Base-by-base conservation (phyloP, 108 stramenopile species). In the Epipyxis sp. region DNA sequence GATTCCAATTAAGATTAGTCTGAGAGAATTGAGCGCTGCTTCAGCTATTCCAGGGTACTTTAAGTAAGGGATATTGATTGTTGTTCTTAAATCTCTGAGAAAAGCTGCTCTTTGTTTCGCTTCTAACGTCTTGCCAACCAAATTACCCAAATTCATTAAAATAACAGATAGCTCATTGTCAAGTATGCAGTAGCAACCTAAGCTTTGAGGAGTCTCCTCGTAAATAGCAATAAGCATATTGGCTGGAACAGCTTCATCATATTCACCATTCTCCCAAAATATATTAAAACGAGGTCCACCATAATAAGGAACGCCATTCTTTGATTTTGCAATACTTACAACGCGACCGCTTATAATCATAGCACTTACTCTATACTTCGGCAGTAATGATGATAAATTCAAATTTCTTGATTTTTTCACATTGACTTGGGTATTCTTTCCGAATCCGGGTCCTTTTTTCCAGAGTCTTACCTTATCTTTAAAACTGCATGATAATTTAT, bases 241-340 rank as follows among this genome's bases (percentile, higher is more conserved):
- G 34, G n/a, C 34, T 10, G 13, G 6, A 3, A 74, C 34, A 6
- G 3, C 71, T 13, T 35, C 71, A 54, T 74, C 71, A 6, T 6
- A 6, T 42, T 54, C 3, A 42, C 71, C 71, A 37, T 74, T 42
- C 43, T 74, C 71, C 71, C 71, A 74, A 30, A 32, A 6, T 10
- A 74, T 74, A 25, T 34, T 37, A 74, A 13, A 74, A 13, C 71
- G 6, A 13, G 71, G 46, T 6, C 71, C 71, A 6, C 71, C 71
- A 37, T 54, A 74, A 42, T 13, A 74, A 42, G 71, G 71, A 32
- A 74, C 71, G 25, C 71, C 71, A 42, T 74, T 74, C 3, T 20
- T 3, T 6, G 44, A 27, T 16, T 13, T 10, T 3, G 43, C 42
- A 6, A 57, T 25, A 6, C 27, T 42, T 29, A 6, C 6, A 34